Percentiles rank a stretch among this genome's conserved stretches.
Conservation (phyloP, 2,329 filamentous ascomycete species). For the Claviceps fusiformis region DNA sequence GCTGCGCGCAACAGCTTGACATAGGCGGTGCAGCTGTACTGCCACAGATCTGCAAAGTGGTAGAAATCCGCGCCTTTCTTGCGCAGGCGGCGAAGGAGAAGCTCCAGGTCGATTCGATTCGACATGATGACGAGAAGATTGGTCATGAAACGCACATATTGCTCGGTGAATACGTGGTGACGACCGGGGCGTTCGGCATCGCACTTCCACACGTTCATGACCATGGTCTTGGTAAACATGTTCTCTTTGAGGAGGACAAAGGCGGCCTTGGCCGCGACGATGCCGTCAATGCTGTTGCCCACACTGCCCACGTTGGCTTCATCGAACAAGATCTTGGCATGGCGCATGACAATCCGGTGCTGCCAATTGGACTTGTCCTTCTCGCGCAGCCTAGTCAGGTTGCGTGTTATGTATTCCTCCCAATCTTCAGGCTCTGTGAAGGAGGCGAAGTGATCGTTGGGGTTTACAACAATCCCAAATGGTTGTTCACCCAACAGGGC, state of each 20-base stretch:
- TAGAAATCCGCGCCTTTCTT: constrained; percentile 68
- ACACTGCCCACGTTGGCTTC: constrained; percentile 24
- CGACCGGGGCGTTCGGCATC: constrained; percentile 72
- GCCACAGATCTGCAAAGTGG: constrained; percentile 47
- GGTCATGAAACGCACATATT: constrained; percentile 74
- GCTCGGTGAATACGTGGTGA: constrained; percentile 83
- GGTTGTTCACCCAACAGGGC: constrained; percentile 42
- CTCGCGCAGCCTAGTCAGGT: constrained; percentile 37
- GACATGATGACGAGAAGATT: constrained; percentile 59
- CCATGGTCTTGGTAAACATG: constrained; percentile 88
- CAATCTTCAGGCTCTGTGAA: constrained; percentile 40
- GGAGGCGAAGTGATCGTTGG: constrained; percentile 20
- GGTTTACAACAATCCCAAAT: constrained; percentile 26
- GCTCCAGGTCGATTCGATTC: constrained; percentile 64
- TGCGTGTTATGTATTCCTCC: constrained; percentile 41
- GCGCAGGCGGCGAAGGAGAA: constrained; percentile 63
- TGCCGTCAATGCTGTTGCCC: constrained; percentile 22
- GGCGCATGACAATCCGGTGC: constrained; percentile 74
- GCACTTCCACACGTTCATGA: constrained; percentile 88
- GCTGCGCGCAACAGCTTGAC: constrained; percentile 37
- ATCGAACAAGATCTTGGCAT: constrained; percentile 43
- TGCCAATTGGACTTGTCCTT: constrained; percentile 95
- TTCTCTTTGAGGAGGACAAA: constrained; percentile 60
- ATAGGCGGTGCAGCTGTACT: constrained; percentile 40
- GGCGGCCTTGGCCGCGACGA: constrained; percentile 61